Percentiles rank a stretch among this genome's conserved stretches.
These are phyloP conservation scores for Notholithocarpus densiflorus DNA, from an alignment of 306 rosid species.

Conservation along the genomic window DNA sequence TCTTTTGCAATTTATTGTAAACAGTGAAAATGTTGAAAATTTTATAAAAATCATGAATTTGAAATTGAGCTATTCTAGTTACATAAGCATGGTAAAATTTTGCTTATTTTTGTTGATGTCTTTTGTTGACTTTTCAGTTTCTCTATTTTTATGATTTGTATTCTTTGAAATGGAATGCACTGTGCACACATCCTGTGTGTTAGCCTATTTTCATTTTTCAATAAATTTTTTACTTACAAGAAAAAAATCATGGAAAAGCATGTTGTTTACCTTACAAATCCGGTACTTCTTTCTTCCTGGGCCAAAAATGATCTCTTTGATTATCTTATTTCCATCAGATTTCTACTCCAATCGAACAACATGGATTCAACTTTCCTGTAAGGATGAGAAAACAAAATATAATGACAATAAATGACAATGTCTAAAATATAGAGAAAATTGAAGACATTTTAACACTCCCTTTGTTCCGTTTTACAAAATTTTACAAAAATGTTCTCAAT, in stretches of 20 bases:
- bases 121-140: no score
- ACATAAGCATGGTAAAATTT: slow-evolving; percentile 5
- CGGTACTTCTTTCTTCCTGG: slow-evolving; percentile 64
- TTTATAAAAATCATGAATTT: not conserved
- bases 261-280: slow-evolving; percentile 58
- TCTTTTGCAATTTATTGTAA: slow-evolving; percentile 73
- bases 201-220: no score
- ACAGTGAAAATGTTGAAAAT: slow-evolving; percentile 1
- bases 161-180: no score
- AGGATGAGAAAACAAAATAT: no score
- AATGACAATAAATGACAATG: no score
- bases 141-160: no score
- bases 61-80: slow-evolving; percentile 10
- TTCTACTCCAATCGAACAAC: slow-evolving; percentile 39
- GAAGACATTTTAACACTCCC: no score
- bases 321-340: slow-evolving; percentile 72
- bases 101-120: not conserved
- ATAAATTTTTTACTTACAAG: no score
- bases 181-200: no score
- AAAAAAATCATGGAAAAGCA: not conserved
- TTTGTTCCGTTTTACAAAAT: no score
- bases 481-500: no score
- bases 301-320: slow-evolving; percentile 46
- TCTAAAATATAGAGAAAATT: no score
- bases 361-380: slow-evolving; percentile 6